These are phyloP conservation scores for Pyricularia pennisetigena DNA, from an alignment of 2,329 filamentous ascomycete genomes.

Conservation along the genomic window DNA sequence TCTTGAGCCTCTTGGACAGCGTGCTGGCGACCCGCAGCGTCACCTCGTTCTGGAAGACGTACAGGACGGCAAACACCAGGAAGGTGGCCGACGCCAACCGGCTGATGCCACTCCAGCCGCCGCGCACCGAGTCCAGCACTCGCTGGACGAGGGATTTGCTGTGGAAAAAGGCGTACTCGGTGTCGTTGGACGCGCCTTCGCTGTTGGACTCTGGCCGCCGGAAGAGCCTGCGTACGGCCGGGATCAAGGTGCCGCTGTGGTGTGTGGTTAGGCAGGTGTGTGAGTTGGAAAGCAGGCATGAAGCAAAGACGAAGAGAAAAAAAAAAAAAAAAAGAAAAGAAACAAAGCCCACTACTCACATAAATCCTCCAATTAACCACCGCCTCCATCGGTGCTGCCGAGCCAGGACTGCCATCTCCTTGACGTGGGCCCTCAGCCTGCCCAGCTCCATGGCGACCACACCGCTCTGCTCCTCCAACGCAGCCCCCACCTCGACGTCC, in stretches of 20 bases:
- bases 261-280: neutral
- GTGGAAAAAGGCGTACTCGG: conserved; percentile 45
- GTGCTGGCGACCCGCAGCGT: conserved; percentile 43
- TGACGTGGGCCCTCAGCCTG: conserved; percentile 32
- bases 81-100: conserved; percentile 39
- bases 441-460: conserved; percentile 34
- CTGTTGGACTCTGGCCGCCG: conserved; percentile 29
- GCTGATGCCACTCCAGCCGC: conserved; percentile 21
- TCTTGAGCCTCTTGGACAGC: conserved; percentile 37
- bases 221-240: conserved; percentile 40
- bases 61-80: conserved; percentile 46
- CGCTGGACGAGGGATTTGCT: conserved; percentile 39
- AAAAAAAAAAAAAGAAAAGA: neutral
- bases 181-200: conserved; percentile 35
- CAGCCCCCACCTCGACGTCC: conserved; percentile 25
- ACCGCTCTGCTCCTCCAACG: conserved; percentile 30
- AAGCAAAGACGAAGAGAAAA: too few species aligned
- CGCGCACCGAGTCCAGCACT: conserved; percentile 34
- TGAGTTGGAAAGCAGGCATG: neutral
- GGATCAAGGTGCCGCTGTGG: conserved; percentile 38
- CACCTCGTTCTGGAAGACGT: conserved; percentile 50
- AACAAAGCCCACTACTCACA: conserved; percentile 28
- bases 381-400: conserved; percentile 41
- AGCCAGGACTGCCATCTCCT: conserved; percentile 29
- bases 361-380: conserved; percentile 39